Evolutionary conservation across 1,284 basidiomycete species (phyloP).

Genomic region (Cutaneotrichosporon sp.): DNA sequence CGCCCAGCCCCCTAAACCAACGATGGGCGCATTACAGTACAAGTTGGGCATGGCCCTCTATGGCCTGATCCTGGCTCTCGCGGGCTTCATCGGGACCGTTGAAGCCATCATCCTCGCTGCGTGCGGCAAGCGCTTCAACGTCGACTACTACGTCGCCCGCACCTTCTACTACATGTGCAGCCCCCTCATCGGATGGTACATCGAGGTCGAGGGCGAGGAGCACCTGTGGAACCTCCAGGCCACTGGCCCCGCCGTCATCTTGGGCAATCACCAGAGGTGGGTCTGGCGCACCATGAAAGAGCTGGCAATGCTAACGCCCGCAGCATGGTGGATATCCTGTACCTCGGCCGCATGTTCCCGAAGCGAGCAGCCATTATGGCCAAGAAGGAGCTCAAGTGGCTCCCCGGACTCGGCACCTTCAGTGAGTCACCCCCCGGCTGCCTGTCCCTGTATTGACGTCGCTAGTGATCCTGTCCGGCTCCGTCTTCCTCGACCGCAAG

Average conservation of each 20-base stretch:
- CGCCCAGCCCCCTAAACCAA: not conserved
- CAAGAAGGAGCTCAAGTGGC: conserved; percentile 82
- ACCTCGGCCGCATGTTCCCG: conserved; percentile 83
- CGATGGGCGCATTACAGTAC: conserved; percentile 36
- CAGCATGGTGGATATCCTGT: conserved; percentile 77
- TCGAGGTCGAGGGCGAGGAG: conserved; percentile 82
- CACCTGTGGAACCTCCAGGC: conserved; percentile 57
- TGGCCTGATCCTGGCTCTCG: conserved; percentile 64
- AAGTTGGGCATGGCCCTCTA: conserved; percentile 70
- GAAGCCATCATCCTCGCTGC: conserved; percentile 66
- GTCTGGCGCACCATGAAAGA: conserved; percentile 2
- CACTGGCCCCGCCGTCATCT: conserved; percentile 61
- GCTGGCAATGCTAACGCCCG: not conserved
- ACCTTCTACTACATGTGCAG: conserved; percentile 73
- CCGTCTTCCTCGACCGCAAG: conserved; percentile 87
- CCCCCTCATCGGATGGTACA: conserved; percentile 64
- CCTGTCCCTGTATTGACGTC: not conserved
- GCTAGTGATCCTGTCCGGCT: conserved; percentile 72
- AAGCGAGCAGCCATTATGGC: conserved; percentile 82
- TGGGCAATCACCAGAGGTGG: conserved; percentile 84
- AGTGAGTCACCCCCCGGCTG: conserved; percentile 45
- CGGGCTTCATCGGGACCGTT: conserved; percentile 70
- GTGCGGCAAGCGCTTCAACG: conserved; percentile 69
- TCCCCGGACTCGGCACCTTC: conserved; percentile 84
- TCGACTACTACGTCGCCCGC: conserved; percentile 78